Conservation (phyloP, 2,329 filamentous ascomycete species). For the Colletotrichum acutatum region DNA sequence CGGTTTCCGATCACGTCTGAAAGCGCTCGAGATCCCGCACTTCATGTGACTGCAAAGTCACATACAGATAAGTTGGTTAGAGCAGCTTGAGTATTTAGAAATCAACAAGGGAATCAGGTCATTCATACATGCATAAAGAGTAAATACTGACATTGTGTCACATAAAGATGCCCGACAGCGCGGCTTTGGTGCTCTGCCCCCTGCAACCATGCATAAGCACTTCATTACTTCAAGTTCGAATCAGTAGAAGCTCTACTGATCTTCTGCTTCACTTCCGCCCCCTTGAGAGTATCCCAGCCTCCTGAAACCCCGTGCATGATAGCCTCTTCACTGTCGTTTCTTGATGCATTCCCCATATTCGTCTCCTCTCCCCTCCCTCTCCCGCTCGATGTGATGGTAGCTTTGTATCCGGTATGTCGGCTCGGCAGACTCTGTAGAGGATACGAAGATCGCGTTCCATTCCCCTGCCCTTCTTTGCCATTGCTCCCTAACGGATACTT, state of each 20-base stretch:
- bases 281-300: neutral
- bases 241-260: neutral
- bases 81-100: neutral
- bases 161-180: too few species aligned
- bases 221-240: neutral
- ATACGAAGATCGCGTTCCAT: neutral
- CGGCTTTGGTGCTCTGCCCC: too few species aligned
- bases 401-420: neutral
- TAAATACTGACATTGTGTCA: too few species aligned
- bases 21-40: too few species aligned
- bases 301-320: neutral
- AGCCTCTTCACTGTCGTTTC: slow-evolving; percentile 6
- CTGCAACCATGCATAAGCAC: too few species aligned
- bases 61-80: too few species aligned
- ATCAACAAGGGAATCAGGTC: neutral
- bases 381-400: neutral
- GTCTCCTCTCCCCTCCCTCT: neutral
- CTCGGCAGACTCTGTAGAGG: neutral
- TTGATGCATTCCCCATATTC: neutral
- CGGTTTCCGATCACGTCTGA: too few species aligned
- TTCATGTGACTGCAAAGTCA: too few species aligned
- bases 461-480: neutral
- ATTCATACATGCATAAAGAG: neutral
- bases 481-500: neutral
- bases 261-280: slow-evolving; percentile 4